Evolutionary conservation across 805 yeast genomes (phyloP).

Genomic region (Debaryomyces maramus): DNA sequence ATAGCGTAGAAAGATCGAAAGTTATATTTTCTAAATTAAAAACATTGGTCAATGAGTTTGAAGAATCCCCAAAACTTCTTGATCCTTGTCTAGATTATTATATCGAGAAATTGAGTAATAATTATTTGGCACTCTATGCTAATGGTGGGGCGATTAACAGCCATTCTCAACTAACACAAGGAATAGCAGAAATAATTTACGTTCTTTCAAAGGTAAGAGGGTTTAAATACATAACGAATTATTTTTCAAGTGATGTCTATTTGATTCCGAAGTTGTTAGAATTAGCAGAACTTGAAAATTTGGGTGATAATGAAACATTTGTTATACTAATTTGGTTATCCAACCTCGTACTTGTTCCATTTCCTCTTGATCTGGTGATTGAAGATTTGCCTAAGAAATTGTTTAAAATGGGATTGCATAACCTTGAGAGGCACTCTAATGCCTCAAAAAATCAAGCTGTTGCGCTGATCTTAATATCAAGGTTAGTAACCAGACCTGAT

Average conservation of each 20-base stretch:
- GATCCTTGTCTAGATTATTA: constrained; percentile 41
- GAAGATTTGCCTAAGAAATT: constrained; percentile 33
- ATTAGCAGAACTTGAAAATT: constrained; percentile 4
- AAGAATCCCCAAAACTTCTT: constrained; percentile 52
- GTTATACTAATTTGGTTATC: constrained; percentile 70
- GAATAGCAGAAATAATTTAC: constrained; percentile 48
- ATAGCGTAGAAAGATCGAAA: constrained; percentile 10
- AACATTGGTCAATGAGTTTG: constrained; percentile 47
- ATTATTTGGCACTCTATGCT: constrained; percentile 20
- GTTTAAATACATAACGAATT: constrained; percentile 56
- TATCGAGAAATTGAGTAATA: constrained; percentile 25
- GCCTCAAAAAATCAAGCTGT: constrained; percentile 62
- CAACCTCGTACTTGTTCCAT: constrained; percentile 71
- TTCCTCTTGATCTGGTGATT: constrained; percentile 48
- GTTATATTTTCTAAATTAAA: constrained; percentile 14
- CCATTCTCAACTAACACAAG: constrained; percentile 5
- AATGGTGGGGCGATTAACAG: not conserved
- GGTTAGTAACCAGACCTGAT: constrained; percentile 55
- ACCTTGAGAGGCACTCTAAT: constrained; percentile 29
- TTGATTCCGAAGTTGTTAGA: constrained; percentile 39
- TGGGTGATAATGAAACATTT: constrained; percentile 26
- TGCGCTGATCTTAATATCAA: constrained; percentile 51
- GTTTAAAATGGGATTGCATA: constrained; percentile 30
- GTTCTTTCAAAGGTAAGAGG: constrained; percentile 65
- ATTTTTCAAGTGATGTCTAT: constrained; percentile 60